A percentile compares a stretch with the other conserved stretches of the same genome.
Evolutionary conservation across 208 protist genomes (phyloP).

Genomic region (Trypanosoma conorhini): DNA sequence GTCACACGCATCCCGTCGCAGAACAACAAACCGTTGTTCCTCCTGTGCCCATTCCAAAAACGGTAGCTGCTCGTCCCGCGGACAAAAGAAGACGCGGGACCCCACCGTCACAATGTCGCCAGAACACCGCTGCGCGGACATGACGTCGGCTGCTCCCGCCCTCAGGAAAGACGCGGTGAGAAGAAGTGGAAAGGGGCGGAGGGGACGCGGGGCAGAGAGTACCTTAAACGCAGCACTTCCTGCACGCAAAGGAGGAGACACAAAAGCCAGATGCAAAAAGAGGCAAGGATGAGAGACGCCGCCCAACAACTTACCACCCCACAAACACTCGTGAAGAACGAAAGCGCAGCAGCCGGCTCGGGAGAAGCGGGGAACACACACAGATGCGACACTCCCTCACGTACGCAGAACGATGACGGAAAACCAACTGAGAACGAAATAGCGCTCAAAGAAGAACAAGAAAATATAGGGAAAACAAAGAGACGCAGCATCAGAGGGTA

Average conservation of each 20-base stretch:
- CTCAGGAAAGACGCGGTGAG: neutral
- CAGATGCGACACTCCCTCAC: too few species aligned
- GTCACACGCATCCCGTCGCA: constrained; percentile 26
- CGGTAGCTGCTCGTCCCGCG: constrained; percentile 28
- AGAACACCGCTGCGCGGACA: constrained; percentile 5
- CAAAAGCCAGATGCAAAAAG: constrained; percentile 16
- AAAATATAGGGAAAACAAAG: too few species aligned
- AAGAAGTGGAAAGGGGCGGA: neutral
- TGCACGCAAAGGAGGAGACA: constrained; percentile 2
- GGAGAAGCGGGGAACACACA: too few species aligned
- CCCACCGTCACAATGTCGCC: constrained; percentile 18
- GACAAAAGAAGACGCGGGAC: constrained; percentile 24
- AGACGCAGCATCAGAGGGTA: too few species aligned
- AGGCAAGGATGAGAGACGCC: constrained; percentile 16
- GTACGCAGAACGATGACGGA: too few species aligned
- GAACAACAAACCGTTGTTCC: constrained; percentile 41
- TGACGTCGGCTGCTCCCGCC: neutral
- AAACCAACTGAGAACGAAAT: too few species aligned
- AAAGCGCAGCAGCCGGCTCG: too few species aligned
- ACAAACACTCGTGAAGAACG: neutral
- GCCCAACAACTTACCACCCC: neutral
- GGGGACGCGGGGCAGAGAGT: neutral
- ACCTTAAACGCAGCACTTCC: neutral
- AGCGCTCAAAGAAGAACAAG: too few species aligned
- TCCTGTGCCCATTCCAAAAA: constrained; percentile 48